These are phyloP conservation scores for Nitzschia palea DNA, from an alignment of 108 stramenopile species.

Conservation along the genomic window DNA sequence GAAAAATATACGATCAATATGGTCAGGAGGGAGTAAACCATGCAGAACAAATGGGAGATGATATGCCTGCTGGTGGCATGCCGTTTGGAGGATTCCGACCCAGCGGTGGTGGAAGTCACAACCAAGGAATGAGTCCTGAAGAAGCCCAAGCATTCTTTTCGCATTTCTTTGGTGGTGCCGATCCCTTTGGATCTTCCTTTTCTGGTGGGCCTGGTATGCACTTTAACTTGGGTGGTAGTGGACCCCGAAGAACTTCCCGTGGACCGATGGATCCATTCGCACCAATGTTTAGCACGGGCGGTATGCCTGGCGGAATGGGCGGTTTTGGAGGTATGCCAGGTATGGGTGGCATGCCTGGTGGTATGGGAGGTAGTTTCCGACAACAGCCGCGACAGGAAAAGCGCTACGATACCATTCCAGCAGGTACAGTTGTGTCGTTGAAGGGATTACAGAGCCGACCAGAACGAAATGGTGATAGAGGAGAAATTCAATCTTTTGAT, in stretches of 20 bases:
- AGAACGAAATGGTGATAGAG: constrained; percentile 82
- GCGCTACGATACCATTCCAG: constrained; percentile 77
- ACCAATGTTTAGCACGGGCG: constrained; percentile 38
- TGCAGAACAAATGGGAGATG: constrained; percentile 64
- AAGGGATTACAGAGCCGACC: constrained; percentile 70
- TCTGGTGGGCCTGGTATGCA: constrained; percentile 51
- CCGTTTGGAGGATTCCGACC: constrained; percentile 44
- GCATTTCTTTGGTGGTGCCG: constrained; percentile 75
- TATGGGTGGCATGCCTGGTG: constrained; percentile 41
- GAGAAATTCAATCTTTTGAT: constrained; percentile 68
- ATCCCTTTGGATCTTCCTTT: constrained; percentile 81
- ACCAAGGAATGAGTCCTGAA: constrained; percentile 74
- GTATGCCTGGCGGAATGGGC: constrained; percentile 23
- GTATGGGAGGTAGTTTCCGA: constrained; percentile 35
- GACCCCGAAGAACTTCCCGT: constrained; percentile 15
- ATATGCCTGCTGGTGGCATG: constrained; percentile 29
- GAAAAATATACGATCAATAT: constrained; percentile 85
- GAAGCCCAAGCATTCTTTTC: constrained; percentile 80
- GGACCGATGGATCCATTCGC: constrained; percentile 37
- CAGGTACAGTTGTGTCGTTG: constrained; percentile 79
- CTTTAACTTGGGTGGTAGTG: constrained; percentile 42
- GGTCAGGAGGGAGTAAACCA: constrained; percentile 71
- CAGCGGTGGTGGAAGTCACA: constrained; percentile 48
- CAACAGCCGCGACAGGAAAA: constrained; percentile 37
- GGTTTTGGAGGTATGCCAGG: constrained; percentile 29